Percentiles rank a stretch among this genome's conserved stretches.
These are phyloP conservation scores for Gossypium schwendimanii DNA, from an alignment of 441 rosid genomes.

Conservation along the genomic window DNA sequence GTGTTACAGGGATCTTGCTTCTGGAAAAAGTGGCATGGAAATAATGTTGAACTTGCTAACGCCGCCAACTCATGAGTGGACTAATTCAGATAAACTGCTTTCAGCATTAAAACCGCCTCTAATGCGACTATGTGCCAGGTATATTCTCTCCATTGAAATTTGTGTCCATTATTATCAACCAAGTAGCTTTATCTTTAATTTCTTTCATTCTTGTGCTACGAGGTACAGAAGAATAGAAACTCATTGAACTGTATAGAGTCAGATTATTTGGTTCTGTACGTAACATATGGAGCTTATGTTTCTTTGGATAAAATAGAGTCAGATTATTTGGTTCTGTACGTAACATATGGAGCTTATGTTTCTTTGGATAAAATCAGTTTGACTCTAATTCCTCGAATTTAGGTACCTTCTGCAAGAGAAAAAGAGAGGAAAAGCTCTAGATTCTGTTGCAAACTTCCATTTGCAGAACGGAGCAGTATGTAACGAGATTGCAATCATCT, in stretches of 20 bases:
- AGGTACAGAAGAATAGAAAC: background rate
- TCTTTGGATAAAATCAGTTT: background rate
- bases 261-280: too few species aligned
- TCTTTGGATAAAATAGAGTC: too few species aligned
- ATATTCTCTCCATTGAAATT: conserved; percentile 6
- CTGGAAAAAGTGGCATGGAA: conserved; percentile 64
- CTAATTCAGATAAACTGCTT: conserved; percentile 37
- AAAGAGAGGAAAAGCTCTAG: conserved; percentile 91
- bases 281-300: too few species aligned
- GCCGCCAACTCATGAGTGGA: conserved; percentile 47
- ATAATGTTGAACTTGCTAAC: conserved; percentile 54
- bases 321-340: background rate
- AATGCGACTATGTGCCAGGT: conserved; percentile 83
- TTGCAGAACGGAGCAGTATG: conserved; percentile 96
- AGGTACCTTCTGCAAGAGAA: conserved; percentile 91
- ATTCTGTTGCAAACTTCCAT: conserved; percentile 96
- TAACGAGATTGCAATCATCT: conserved; percentile 2
- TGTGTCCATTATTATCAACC: background rate
- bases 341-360: background rate
- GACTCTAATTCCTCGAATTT: conserved; percentile 2
- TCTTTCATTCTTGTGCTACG: background rate
- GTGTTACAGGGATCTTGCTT: conserved; percentile 39
- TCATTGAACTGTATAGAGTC: background rate
- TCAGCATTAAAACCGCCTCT: conserved; percentile 57
- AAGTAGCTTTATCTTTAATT: background rate